These are phyloP conservation scores for Barnettozyma wickerhamii DNA, from an alignment of 805 yeast genomes.

Conservation along the genomic window DNA sequence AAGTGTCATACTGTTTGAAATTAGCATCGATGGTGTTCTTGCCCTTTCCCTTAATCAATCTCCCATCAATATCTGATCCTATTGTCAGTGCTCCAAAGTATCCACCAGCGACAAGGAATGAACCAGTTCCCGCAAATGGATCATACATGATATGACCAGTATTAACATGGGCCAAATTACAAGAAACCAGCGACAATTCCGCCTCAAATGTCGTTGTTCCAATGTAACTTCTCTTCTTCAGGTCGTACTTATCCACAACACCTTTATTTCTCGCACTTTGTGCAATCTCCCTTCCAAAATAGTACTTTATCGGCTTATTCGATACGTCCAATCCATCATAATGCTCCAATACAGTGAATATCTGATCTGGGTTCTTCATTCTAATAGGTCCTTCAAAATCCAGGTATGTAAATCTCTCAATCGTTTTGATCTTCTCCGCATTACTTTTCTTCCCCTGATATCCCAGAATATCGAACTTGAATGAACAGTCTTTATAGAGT, in stretches of 20 bases:
- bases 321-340: constrained; percentile 45
- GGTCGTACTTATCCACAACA: constrained; percentile 71
- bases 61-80: constrained; percentile 90
- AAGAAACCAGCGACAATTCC: constrained; percentile 80
- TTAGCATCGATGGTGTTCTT: constrained; percentile 55
- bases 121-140: constrained; percentile 97
- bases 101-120: constrained; percentile 85
- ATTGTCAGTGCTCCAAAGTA: constrained; percentile 74
- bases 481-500: constrained; percentile 43
- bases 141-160: constrained; percentile 73
- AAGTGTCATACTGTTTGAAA: constrained; percentile 68
- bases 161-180: constrained; percentile 77
- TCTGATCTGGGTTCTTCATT: constrained; percentile 71
- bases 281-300: constrained; percentile 73
- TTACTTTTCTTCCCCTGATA: constrained; percentile 63
- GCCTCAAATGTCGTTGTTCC: constrained; percentile 98
- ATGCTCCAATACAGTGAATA: constrained; percentile 71
- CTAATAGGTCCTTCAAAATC: constrained; percentile 72
- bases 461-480: constrained; percentile 79
- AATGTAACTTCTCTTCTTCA: constrained; percentile 77
- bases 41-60: constrained; percentile 69
- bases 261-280: constrained; percentile 58
- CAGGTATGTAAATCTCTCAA: constrained; percentile 69
- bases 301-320: constrained; percentile 48
- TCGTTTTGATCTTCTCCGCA: constrained; percentile 50